These are phyloP conservation scores for Aristolochia fimbriata DNA, from an alignment of 164 flowering plant species.

Conservation along the genomic window DNA sequence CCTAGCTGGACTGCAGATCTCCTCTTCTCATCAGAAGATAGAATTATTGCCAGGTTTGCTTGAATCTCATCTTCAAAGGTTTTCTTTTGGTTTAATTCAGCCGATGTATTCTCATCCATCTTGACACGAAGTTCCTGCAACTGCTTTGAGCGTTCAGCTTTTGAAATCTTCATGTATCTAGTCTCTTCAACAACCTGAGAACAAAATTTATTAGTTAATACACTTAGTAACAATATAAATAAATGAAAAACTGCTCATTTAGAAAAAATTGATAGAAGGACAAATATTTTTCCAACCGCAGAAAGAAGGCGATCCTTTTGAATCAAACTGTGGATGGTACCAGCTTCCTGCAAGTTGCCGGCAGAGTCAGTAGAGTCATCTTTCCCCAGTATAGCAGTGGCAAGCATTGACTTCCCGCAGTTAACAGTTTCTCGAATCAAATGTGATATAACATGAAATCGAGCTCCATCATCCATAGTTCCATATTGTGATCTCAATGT, in stretches of 20 bases:
- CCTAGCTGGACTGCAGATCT: constrained; percentile 67
- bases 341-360: constrained; percentile 41
- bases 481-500: constrained; percentile 68
- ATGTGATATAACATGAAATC: constrained; percentile 82
- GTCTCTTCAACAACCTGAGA: constrained; percentile 71
- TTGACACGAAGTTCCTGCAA: constrained; percentile 47
- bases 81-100: constrained; percentile 40
- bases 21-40: constrained; percentile 71
- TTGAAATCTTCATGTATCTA: constrained; percentile 43
- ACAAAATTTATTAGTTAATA: not conserved
- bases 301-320: constrained; percentile 76
- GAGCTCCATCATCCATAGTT: constrained; percentile 80
- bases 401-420: constrained; percentile 78
- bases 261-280: too few species aligned
- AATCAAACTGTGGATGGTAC: constrained; percentile 56
- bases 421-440: constrained; percentile 82
- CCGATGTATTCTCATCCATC: constrained; percentile 45
- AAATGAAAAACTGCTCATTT: not conserved
- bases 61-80: constrained; percentile 78
- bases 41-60: constrained; percentile 39
- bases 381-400: constrained; percentile 45
- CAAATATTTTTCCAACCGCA: constrained; percentile 45
- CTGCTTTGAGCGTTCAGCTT: constrained; percentile 55
- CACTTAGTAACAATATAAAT: not conserved
- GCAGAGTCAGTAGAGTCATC: constrained; percentile 60